These are phyloP conservation scores for Kwoniella shandongensis DNA, from an alignment of 768 basidiomycete genomes.

Conservation along the genomic window DNA sequence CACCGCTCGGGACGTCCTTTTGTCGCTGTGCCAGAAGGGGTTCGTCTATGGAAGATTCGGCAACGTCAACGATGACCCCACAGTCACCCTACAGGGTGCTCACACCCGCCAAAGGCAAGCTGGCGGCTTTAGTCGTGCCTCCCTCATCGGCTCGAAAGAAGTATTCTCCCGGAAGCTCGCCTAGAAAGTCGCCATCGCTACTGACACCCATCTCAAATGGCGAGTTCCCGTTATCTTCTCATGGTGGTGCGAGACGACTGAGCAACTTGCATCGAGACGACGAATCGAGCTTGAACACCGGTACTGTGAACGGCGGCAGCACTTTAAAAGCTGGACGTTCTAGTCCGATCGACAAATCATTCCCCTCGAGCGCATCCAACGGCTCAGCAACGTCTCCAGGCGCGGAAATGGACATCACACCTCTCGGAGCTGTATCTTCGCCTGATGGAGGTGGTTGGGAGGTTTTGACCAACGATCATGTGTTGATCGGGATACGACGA, in stretches of 20 bases:
- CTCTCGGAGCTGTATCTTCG: slow-evolving; percentile 11
- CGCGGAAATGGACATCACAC: slow-evolving; percentile 13
- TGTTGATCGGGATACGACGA: slow-evolving; percentile 24
- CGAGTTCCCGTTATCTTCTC: slow-evolving; percentile 45
- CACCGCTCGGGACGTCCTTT: slow-evolving; percentile 1
- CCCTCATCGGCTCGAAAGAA: slow-evolving; percentile 17
- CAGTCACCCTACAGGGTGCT: not conserved
- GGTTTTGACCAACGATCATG: slow-evolving; percentile 1
- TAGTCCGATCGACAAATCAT: not conserved
- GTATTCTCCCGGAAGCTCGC: slow-evolving; percentile 28
- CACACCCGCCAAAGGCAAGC: not conserved
- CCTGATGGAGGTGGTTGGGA: slow-evolving; percentile 4
- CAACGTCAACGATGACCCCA: not conserved
- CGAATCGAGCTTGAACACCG: not conserved
- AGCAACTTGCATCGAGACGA: slow-evolving; percentile 34
- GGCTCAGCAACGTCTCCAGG: slow-evolving; percentile 1
- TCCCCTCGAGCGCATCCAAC: not conserved
- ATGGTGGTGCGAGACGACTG: slow-evolving; percentile 37
- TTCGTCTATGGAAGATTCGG: slow-evolving; percentile 19
- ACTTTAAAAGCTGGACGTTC: not conserved
- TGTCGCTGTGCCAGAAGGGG: slow-evolving; percentile 29
- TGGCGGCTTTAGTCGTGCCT: slow-evolving; percentile 22
- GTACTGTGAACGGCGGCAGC: not conserved
- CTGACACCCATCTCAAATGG: slow-evolving; percentile 38
- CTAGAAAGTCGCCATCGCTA: slow-evolving; percentile 32